Base-by-base conservation (phyloP, 2,329 filamentous ascomycete species). In the Magnaporthiopsis rhizophila region DNA sequence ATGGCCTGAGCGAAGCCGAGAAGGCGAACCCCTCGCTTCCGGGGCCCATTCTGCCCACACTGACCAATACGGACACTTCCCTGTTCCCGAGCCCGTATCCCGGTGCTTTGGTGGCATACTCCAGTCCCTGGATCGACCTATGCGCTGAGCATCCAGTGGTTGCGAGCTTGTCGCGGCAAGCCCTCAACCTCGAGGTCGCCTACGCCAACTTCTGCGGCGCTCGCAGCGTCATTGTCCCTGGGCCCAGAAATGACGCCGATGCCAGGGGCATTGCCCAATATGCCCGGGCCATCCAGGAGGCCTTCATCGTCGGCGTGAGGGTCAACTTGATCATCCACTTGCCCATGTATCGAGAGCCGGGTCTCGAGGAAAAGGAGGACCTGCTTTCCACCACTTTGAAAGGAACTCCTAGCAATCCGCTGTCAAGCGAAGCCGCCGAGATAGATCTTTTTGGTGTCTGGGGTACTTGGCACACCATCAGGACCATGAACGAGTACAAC, bases 131-230 rank as follows among this genome's bases (percentile, higher is more conserved):
- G 94, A 94, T 97, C 69, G 93, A 98, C 73, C 79, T 98, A 15
- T 89, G 88, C 70, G 96, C 93, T 2, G 78, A 87, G 1, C 89
- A 97, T 74, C 90, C 92, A 8, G 76, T 94, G 67, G 88, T 98
- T 67, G 87, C 92, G 9, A 91, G 90, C 74, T 83, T 98, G 65
- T 97, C 94, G 50, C 87, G 91, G 59, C 94, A 97, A 77, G 90
- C 96, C 8, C 81, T 99, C 67, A 92, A 92, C 73, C 83, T 97
- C 56, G 95, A 99, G 74, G 84, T 98, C 61, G 90, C 92, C 61
- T 99, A 97, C 77, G 95, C 96, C 68, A 93, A 92, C 67, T 99
- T 98, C 77, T 97, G 92, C 72, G 96, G 96, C 50, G 84, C 95
- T 61, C 87, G 88, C 64, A 96, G 90, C 75, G 82, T 98, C 65